These are phyloP conservation scores for Neopestalotiopsis sp. DNA, from an alignment of 2,329 filamentous ascomycete species.

Conservation along the genomic window DNA sequence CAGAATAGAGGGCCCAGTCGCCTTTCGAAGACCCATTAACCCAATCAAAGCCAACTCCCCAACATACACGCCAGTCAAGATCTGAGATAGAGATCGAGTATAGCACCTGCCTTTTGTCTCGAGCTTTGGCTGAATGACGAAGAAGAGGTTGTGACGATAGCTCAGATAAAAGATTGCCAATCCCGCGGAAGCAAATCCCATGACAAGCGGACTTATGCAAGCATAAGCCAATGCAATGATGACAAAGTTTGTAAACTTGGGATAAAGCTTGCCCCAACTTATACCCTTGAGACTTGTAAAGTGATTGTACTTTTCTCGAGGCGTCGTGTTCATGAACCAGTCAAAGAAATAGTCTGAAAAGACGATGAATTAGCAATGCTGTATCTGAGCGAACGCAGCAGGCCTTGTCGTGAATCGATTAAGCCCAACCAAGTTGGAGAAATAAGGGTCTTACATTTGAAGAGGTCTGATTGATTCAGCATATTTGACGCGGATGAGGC, in stretches of 20 bases:
- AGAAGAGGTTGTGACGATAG: constrained; percentile 78
- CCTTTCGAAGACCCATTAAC: constrained; percentile 66
- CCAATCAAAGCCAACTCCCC: constrained; percentile 72
- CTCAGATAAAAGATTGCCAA: constrained; percentile 75
- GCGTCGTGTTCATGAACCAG: constrained; percentile 72
- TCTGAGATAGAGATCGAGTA: constrained; percentile 73
- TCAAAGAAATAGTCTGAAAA: constrained; percentile 60
- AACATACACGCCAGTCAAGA: constrained; percentile 75
- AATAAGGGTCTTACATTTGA: constrained; percentile 47
- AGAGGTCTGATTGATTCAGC: constrained; percentile 64
- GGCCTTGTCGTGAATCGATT: not conserved
- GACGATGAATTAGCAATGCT: no score
- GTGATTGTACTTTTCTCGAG: constrained; percentile 71
- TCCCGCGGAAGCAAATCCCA: constrained; percentile 73
- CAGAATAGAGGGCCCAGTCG: constrained; percentile 64
- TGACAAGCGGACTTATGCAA: constrained; percentile 74
- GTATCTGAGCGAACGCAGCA: no score
- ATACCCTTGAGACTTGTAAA: constrained; percentile 66
- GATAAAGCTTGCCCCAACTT: constrained; percentile 74
- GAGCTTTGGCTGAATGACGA: constrained; percentile 71
- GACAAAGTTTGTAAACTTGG: constrained; percentile 45
- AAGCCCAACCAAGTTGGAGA: not conserved
- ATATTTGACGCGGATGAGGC: constrained; percentile 71
- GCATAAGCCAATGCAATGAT: constrained; percentile 68
- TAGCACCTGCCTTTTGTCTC: constrained; percentile 78